Conservation (phyloP, 2,329 filamentous ascomycete species). For the Colletotrichum tropicale region DNA sequence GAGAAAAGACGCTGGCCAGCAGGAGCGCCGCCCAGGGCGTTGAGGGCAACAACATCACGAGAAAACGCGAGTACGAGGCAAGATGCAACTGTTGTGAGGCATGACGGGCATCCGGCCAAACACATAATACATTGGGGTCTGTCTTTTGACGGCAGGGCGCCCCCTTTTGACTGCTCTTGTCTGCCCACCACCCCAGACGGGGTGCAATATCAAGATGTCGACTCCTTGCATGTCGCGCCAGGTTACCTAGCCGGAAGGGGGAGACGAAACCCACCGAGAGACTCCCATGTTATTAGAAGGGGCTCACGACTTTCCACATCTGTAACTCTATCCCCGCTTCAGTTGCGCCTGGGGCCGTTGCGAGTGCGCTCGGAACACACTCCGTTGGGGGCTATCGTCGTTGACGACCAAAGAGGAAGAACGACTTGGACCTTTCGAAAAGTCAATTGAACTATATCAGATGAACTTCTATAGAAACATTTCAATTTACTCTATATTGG, state of each 20-base stretch:
- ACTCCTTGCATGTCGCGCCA: constrained; percentile 1
- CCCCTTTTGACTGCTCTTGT: constrained; percentile 10
- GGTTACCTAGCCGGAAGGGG: background rate
- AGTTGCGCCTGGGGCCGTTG: background rate
- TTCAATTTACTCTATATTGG: background rate
- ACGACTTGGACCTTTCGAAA: background rate
- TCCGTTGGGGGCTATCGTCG: background rate
- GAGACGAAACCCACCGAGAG: constrained; percentile 7
- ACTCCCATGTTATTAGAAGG: constrained; percentile 15
- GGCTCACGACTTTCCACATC: constrained; percentile 12
- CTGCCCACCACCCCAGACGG: background rate
- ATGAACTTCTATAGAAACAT: background rate
- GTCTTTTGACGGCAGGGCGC: background rate
- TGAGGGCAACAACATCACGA: constrained; percentile 17
- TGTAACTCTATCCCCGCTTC: constrained; percentile 14
- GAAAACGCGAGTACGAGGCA: background rate
- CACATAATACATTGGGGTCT: background rate
- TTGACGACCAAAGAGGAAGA: background rate
- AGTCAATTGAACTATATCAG: background rate
- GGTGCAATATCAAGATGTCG: constrained; percentile 7
- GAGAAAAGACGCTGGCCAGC: constrained; percentile 18
- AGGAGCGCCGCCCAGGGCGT: constrained; percentile 12
- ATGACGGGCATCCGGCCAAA: constrained; percentile 8
- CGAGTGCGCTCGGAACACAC: background rate
- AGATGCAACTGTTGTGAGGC: constrained; percentile 1